Evolutionary conservation across 345 rosid species (phyloP).

Genomic region (Crucihimalaya himalaica): DNA sequence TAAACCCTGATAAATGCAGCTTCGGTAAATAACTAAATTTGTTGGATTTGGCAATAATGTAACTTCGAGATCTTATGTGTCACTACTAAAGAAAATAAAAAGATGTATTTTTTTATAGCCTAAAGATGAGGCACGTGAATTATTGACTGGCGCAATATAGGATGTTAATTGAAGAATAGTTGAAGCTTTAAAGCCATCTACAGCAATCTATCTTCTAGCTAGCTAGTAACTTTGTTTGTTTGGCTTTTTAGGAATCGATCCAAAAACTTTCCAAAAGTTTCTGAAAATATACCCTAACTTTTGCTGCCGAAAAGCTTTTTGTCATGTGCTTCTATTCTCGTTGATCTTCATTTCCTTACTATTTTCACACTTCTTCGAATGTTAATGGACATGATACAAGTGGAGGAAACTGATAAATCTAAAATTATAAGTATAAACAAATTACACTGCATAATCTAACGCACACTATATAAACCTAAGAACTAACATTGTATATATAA

Average conservation of each 20-base stretch:
- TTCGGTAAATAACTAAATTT: neutral
- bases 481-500: neutral
- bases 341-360: neutral
- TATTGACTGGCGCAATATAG: too few relatives aligned
- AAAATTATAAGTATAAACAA: neutral
- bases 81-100: too few relatives aligned
- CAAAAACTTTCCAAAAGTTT: neutral
- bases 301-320: neutral
- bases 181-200: too few relatives aligned
- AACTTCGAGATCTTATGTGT: too few relatives aligned
- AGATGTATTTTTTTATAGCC: too few relatives aligned
- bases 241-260: neutral
- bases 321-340: neutral
- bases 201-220: too few relatives aligned
- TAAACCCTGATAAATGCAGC: neutral
- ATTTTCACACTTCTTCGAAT: neutral
- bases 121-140: too few relatives aligned
- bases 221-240: too few relatives aligned
- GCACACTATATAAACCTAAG: neutral
- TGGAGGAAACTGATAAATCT: neutral
- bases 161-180: too few relatives aligned
- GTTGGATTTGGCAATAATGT: neutral
- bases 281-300: neutral
- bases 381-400: neutral
- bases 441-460: neutral